These are phyloP conservation scores for Perilla frutescens DNA, from an alignment of 257 asterid genomes.

Conservation along the genomic window DNA sequence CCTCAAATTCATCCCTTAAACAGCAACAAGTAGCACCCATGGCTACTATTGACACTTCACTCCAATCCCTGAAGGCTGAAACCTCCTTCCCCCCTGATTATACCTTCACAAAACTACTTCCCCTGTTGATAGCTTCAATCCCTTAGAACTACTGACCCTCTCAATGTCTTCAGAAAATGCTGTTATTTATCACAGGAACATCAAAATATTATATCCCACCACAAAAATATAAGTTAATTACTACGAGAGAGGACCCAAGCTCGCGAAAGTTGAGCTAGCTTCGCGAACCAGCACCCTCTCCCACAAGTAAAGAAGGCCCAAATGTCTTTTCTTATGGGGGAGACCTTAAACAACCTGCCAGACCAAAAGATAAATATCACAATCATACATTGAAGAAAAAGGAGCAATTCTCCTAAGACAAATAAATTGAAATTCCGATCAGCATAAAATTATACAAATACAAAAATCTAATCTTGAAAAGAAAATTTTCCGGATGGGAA, in stretches of 20 bases:
- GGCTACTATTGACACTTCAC: constrained; percentile 38
- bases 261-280: constrained; percentile 42
- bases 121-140: constrained; percentile 2
- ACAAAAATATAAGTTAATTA: background rate
- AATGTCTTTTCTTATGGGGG: constrained; percentile 33
- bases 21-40: constrained; percentile 96
- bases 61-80: constrained; percentile 4
- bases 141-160: constrained; percentile 24
- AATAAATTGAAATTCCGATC: background rate
- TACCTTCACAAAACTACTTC: constrained; percentile 32
- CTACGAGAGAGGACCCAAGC: constrained; percentile 68
- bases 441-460: background rate
- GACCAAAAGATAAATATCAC: background rate
- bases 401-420: background rate
- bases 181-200: constrained; percentile 23
- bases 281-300: constrained; percentile 65
- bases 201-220: constrained; percentile 19
- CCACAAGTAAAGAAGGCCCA: constrained; percentile 38
- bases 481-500: background rate
- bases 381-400: constrained; percentile 27
- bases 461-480: background rate
- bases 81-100: background rate
- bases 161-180: constrained; percentile 31
- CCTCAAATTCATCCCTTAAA: constrained; percentile 73
- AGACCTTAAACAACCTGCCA: constrained; percentile 40